A percentile compares a stretch with the other conserved stretches of the same genome.
Conservation (phyloP, 2,329 filamentous ascomycete species). For the Colletotrichum eremochloae region DNA sequence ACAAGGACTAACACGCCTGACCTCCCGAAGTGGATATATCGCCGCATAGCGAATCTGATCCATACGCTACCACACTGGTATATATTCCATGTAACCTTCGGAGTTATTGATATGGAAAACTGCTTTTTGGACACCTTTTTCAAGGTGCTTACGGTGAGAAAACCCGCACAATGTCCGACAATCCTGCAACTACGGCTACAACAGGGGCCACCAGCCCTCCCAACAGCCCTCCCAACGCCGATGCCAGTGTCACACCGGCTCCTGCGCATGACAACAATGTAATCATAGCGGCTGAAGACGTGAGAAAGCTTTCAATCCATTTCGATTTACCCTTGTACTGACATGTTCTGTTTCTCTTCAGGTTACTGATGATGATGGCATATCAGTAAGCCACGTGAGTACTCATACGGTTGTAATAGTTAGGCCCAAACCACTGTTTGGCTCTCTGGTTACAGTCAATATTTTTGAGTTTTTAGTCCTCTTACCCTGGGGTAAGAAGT, state of each 20-base stretch:
- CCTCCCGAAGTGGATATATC: background rate
- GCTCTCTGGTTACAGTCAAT: too few relatives aligned
- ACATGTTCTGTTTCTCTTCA: background rate
- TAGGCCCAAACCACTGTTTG: too few relatives aligned
- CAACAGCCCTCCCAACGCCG: background rate
- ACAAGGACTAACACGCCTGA: background rate
- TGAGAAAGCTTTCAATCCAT: background rate
- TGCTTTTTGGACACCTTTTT: too few relatives aligned
- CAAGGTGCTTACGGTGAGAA: rapidly evolving
- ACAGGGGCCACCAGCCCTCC: too few relatives aligned
- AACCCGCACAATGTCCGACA: background rate
- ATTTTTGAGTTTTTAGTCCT: too few relatives aligned
- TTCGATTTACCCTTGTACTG: background rate
- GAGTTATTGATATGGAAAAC: background rate
- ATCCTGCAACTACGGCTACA: background rate
- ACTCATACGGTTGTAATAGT: too few relatives aligned
- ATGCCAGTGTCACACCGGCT: background rate
- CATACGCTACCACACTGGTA: background rate
- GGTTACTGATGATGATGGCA: background rate
- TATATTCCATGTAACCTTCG: background rate
- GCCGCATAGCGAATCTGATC: background rate
- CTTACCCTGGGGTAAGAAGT: too few relatives aligned
- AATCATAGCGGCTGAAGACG: background rate
- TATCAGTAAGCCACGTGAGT: background rate
- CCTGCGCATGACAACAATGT: background rate